phyloP scores from a whole-genome alignment of 2,329 filamentous ascomycete genomes.

The Diplocarpon mali region DNA sequence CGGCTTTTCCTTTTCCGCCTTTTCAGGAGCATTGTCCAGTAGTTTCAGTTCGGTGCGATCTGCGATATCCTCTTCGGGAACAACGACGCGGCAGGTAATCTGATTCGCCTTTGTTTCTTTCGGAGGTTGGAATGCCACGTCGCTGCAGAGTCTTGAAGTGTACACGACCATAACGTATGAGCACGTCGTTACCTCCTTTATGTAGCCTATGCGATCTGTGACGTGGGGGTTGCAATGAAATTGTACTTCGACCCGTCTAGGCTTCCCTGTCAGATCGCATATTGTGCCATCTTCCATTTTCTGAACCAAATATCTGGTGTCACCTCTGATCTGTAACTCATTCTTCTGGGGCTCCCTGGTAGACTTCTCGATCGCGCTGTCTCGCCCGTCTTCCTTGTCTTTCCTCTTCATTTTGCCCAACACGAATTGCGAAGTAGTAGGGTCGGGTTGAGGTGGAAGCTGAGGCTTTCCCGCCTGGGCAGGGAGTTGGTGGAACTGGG shows the following conservation, averaged over 20 bases:
- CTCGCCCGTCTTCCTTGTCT: conserved; percentile 27
- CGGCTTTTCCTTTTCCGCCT: conserved; percentile 31
- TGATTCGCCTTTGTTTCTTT: conserved; percentile 51
- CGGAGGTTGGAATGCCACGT: conserved; percentile 61
- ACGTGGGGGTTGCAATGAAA: conserved; percentile 49
- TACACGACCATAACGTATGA: conserved; percentile 66
- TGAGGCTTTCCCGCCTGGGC: conserved; percentile 47
- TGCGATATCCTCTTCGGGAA: conserved; percentile 32
- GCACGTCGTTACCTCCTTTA: conserved; percentile 63
- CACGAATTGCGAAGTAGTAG: conserved; percentile 48
- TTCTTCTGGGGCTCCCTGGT: conserved; percentile 24
- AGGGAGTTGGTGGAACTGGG: conserved; percentile 61
- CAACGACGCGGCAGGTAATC: conserved; percentile 51
- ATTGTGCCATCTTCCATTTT: conserved; percentile 52
- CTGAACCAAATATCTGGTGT: conserved; percentile 59
- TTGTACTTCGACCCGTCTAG: conserved; percentile 56
- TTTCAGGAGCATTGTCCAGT: conserved; percentile 15
- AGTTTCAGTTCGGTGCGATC: conserved; percentile 31
- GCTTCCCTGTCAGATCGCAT: conserved; percentile 60
- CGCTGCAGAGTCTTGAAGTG: conserved; percentile 62
- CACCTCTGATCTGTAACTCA: conserved; percentile 53
- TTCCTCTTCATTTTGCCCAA: conserved; percentile 43
- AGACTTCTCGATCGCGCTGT: conserved; percentile 23
- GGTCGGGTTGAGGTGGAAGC: conserved; percentile 57
- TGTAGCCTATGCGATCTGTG: conserved; percentile 56